Conservation (phyloP, 192 early-diverging fungal species). For the Entomortierella lignicola region DNA sequence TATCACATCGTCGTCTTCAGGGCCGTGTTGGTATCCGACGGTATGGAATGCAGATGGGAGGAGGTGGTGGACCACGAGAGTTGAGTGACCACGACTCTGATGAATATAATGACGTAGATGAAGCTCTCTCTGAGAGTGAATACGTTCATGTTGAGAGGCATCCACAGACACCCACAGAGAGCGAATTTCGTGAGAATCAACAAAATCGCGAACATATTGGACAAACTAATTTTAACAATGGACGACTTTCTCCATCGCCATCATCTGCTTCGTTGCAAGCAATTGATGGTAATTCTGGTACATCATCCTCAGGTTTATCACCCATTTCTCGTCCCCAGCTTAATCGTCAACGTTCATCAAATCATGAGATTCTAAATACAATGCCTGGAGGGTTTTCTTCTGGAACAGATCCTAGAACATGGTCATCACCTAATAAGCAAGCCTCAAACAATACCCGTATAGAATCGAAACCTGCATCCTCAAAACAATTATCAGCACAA, state of each 20-base stretch:
- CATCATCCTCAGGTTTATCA: neutral
- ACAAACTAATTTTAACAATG: neutral
- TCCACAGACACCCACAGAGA: conserved; percentile 2
- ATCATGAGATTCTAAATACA: neutral
- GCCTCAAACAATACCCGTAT: neutral
- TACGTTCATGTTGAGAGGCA: conserved; percentile 41
- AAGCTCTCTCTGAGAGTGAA: conserved; percentile 46
- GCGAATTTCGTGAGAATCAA: neutral
- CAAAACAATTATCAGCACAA: neutral
- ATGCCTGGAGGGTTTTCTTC: conserved; percentile 51
- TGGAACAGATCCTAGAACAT: conserved; percentile 12
- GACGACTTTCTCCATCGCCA: neutral
- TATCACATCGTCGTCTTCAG: conserved; percentile 41
- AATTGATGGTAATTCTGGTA: neutral
- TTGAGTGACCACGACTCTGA: conserved; percentile 51
- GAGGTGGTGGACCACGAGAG: conserved; percentile 33
- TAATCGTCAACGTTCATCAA: conserved; percentile 19
- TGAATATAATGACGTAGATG: conserved; percentile 48
- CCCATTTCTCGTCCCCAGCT: conserved; percentile 17
- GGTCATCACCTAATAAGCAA: neutral
- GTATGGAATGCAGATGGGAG: conserved; percentile 51
- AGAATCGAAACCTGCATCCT: conserved; percentile 3
- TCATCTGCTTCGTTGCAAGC: conserved; percentile 11
- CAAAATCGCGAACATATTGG: neutral
- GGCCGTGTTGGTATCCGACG: conserved; percentile 40